These are phyloP conservation scores for Dillenia suffruticosa DNA, from an alignment of 164 flowering plant genomes.

Conservation along the genomic window DNA sequence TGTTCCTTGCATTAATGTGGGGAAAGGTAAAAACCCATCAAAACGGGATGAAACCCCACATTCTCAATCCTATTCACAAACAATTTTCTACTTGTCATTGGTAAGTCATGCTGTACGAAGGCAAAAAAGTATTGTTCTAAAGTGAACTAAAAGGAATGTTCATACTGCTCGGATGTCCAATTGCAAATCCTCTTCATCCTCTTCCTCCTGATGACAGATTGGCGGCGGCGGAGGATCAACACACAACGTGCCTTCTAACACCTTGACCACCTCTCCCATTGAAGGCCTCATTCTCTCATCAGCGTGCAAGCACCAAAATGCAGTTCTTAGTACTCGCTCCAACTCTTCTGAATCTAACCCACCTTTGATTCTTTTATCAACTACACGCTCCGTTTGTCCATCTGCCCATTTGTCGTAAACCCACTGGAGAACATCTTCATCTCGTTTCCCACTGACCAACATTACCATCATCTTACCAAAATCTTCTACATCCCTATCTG, in stretches of 20 bases:
- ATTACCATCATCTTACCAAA: constrained; percentile 53
- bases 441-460: constrained; percentile 33
- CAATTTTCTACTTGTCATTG: neutral
- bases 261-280: constrained; percentile 70
- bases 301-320: constrained; percentile 67
- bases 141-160: neutral
- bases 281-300: constrained; percentile 53
- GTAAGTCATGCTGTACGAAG: neutral
- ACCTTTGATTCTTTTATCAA: constrained; percentile 32
- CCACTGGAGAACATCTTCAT: constrained; percentile 26
- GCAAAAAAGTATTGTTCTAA: neutral
- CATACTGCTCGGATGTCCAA: neutral
- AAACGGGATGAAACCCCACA: too few species aligned
- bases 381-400: constrained; percentile 24
- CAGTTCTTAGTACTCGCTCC: constrained; percentile 53
- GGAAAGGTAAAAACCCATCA: too few species aligned
- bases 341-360: constrained; percentile 34
- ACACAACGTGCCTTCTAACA: constrained; percentile 52
- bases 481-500: constrained; percentile 47
- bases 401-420: constrained; percentile 43
- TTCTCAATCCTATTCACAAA: too few species aligned
- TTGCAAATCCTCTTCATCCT: constrained; percentile 11
- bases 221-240: constrained; percentile 76
- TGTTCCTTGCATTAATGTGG: too few species aligned
- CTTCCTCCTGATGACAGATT: constrained; percentile 18